Evolutionary conservation across 1,139 yeast species (phyloP).

Genomic region (Blastobotrys buckinghamii): DNA sequence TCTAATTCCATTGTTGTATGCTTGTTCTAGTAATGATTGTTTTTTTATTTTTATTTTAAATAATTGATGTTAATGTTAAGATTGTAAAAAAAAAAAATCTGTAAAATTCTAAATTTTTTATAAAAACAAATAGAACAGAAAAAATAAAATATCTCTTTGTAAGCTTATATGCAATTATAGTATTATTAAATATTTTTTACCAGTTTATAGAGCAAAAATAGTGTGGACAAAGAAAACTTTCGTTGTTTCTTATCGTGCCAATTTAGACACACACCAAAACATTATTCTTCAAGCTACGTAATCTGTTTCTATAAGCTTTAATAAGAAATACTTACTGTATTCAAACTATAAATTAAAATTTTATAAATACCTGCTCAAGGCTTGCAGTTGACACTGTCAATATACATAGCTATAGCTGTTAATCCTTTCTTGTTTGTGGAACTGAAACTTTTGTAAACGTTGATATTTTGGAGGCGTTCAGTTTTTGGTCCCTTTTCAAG

Average conservation of each 20-base stretch:
- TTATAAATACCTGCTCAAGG: no score
- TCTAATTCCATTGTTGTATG: slow-evolving; percentile 2
- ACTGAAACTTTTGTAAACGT: background rate
- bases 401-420: background rate
- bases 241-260: background rate
- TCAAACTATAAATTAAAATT: no score
- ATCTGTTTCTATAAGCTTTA: no score
- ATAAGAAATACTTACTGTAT: no score
- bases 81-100: background rate
- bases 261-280: no score
- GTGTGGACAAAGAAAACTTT: background rate
- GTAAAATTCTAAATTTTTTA: background rate
- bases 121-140: background rate
- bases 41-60: background rate
- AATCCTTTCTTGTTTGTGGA: background rate
- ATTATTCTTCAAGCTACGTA: no score
- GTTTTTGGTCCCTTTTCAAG: background rate
- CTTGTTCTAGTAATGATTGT: background rate
- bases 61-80: background rate
- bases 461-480: no score
- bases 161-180: no score
- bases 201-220: no score
- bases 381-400: no score
- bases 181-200: no score
- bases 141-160: no score